These are phyloP conservation scores for Deinandra increscens DNA, from an alignment of 129 eudicot genomes.

Conservation along the genomic window DNA sequence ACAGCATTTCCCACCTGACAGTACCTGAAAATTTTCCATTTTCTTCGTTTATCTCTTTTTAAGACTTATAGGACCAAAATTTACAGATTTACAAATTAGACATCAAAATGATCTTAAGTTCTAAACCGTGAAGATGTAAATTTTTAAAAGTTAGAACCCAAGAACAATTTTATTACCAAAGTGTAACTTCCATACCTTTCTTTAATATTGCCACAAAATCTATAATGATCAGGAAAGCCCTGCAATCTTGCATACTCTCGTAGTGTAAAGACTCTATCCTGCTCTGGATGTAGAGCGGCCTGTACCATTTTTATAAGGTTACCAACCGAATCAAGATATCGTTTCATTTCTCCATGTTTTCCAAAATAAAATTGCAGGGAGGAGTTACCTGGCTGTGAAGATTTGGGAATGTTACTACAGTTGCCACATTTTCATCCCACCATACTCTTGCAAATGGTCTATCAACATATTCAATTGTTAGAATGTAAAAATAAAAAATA, in stretches of 20 bases:
- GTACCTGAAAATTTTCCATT: constrained; percentile 40
- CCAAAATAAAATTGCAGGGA: background rate
- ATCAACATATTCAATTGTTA: constrained; percentile 19
- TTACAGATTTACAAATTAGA: background rate
- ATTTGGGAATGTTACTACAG: constrained; percentile 66
- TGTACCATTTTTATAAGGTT: constrained; percentile 20
- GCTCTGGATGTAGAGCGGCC: constrained; percentile 86
- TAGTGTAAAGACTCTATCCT: constrained; percentile 74
- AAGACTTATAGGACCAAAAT: background rate
- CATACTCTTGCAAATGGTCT: constrained; percentile 89
- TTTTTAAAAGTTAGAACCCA: background rate
- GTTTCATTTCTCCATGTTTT: constrained; percentile 12
- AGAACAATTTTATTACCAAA: background rate
- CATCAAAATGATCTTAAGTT: background rate
- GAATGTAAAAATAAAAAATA: too few relatives aligned
- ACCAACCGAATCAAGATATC: background rate
- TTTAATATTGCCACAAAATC: constrained; percentile 78
- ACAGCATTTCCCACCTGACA: constrained; percentile 95
- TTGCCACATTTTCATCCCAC: constrained; percentile 96
- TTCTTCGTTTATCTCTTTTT: background rate
- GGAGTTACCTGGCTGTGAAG: constrained; percentile 49
- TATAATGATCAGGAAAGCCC: constrained; percentile 84
- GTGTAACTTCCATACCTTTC: constrained; percentile 49
- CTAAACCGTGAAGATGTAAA: background rate
- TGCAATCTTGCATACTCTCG: constrained; percentile 93